Conservation (phyloP, 345 rosid genomes). For the Pistacia vera region DNA sequence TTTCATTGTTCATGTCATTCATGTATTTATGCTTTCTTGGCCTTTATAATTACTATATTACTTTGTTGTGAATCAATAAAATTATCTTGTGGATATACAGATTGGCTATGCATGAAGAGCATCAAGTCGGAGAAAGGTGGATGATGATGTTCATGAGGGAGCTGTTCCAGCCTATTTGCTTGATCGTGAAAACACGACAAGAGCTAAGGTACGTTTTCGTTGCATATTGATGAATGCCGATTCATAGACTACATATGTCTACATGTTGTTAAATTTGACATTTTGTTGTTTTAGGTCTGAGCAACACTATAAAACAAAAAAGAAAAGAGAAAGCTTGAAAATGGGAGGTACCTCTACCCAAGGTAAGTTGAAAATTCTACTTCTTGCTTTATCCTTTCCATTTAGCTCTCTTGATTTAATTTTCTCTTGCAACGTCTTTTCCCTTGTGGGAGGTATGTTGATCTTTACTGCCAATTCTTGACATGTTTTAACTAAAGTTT, state of each 20-base stretch:
- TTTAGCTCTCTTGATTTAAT: neutral
- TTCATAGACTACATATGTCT: neutral
- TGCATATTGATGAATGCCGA: neutral
- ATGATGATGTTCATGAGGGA: slow-evolving; percentile 89
- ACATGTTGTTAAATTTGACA: neutral
- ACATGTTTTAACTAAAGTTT: neutral
- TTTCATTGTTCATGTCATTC: neutral
- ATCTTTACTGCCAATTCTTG: neutral
- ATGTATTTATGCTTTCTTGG: neutral
- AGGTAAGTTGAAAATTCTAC: slow-evolving; percentile 42
- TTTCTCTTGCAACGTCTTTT: neutral
- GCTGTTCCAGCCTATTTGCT: slow-evolving; percentile 93
- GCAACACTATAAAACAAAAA: slow-evolving; percentile 94
- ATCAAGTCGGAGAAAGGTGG: slow-evolving; percentile 75
- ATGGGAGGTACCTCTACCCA: slow-evolving; percentile 95
- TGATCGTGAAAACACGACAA: slow-evolving; percentile 86
- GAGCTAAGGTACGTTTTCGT: slow-evolving; percentile 62
- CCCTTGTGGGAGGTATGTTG: neutral
- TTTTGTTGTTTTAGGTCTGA: slow-evolving; percentile 56
- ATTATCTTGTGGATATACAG: slow-evolving; percentile 33
- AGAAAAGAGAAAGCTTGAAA: slow-evolving; percentile 96
- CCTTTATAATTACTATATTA: neutral
- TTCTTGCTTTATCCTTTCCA: neutral
- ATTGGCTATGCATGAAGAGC: slow-evolving; percentile 94
- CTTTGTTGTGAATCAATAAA: neutral